These are phyloP conservation scores for Zizania palustris DNA, from an alignment of 202 grass and related monocot species.

Conservation along the genomic window DNA sequence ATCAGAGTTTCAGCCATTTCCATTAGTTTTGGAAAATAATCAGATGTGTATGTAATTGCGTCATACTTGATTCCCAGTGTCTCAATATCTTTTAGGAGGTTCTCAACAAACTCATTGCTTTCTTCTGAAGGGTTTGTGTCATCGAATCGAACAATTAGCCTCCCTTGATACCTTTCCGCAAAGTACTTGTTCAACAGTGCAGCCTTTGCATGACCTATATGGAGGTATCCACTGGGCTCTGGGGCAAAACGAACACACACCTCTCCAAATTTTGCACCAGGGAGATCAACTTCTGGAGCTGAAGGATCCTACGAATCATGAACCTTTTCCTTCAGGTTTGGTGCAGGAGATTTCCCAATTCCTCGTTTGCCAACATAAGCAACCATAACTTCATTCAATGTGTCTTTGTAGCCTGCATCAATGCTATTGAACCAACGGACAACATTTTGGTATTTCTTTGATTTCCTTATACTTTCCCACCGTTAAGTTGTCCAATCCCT, in stretches of 20 bases:
- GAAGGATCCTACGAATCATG: constrained; percentile 46
- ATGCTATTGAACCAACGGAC: constrained; percentile 75
- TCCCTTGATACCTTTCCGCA: constrained; percentile 73
- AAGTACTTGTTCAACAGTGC: constrained; percentile 84
- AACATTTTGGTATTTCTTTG: constrained; percentile 66
- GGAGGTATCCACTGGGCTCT: constrained; percentile 80
- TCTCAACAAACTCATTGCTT: constrained; percentile 87
- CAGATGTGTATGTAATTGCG: constrained; percentile 75
- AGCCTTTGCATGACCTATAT: constrained; percentile 86
- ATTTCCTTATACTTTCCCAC: constrained; percentile 85
- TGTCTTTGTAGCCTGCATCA: constrained; percentile 44
- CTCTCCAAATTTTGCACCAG: constrained; percentile 70
- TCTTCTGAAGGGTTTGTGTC: constrained; percentile 93
- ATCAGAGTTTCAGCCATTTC: constrained; percentile 72
- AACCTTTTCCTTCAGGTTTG: constrained; percentile 52
- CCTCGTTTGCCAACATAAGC: constrained; percentile 70
- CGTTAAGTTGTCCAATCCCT: constrained; percentile 76
- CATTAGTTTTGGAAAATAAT: constrained; percentile 74
- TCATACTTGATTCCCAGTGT: constrained; percentile 77
- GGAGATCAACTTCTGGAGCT: constrained; percentile 69
- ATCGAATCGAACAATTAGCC: constrained; percentile 80
- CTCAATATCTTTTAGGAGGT: constrained; percentile 79
- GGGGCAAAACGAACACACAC: constrained; percentile 86
- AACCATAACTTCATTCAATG: constrained; percentile 52
- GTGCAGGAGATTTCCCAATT: constrained; percentile 69